Evolutionary conservation across 305 asterid species (phyloP).

Genomic region (Fraxinus floribunda): DNA sequence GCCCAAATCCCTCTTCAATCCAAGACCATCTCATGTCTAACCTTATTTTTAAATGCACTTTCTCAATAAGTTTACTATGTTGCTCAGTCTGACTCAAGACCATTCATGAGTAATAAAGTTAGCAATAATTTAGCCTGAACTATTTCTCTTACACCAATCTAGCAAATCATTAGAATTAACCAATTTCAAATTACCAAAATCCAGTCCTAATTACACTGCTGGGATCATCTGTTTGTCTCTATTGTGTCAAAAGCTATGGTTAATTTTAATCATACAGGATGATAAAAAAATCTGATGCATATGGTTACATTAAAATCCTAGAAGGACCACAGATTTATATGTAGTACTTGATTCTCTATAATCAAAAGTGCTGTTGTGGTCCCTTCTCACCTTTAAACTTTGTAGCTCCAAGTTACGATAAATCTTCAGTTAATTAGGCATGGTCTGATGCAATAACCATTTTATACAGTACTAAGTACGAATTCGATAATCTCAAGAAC

Average conservation of each 20-base stretch:
- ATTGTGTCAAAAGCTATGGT: neutral
- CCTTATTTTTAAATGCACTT: neutral
- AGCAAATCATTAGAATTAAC: neutral
- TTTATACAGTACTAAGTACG: constrained; percentile 28
- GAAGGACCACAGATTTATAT: neutral
- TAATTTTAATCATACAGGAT: neutral
- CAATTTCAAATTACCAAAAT: neutral
- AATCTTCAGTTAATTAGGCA: constrained; percentile 1
- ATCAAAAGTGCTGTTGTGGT: constrained; percentile 35
- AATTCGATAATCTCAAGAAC: constrained; percentile 52
- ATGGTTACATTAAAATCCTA: neutral
- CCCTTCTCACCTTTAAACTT: constrained; percentile 28
- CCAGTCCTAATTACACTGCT: neutral
- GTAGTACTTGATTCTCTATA: constrained; percentile 4
- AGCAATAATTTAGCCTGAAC: neutral
- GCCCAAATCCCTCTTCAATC: neutral
- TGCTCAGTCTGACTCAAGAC: neutral
- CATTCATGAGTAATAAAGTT: neutral
- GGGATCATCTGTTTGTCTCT: neutral
- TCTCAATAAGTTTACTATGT: neutral
- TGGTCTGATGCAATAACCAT: constrained; percentile 9
- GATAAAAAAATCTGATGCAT: neutral
- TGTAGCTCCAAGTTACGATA: constrained; percentile 10
- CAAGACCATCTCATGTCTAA: neutral
- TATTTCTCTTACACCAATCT: neutral